These are phyloP conservation scores for Amylocarpus encephaloides DNA, from an alignment of 2,329 filamentous ascomycete genomes.

Conservation along the genomic window DNA sequence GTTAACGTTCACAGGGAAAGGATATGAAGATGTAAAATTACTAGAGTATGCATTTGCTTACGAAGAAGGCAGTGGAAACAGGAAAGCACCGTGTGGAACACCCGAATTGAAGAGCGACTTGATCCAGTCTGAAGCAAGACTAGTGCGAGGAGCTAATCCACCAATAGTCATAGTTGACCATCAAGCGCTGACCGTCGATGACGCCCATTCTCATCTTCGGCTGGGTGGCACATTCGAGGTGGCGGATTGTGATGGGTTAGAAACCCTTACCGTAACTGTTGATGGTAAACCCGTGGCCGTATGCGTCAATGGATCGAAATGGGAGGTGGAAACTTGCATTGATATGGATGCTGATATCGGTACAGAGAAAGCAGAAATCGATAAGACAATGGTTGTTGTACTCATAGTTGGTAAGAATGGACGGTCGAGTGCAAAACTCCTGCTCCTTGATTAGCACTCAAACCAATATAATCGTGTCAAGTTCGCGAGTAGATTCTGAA, in stretches of 20 bases:
- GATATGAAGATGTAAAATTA: constrained; percentile 38
- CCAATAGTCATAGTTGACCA: too few relatives aligned
- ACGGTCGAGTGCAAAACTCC: constrained; percentile 1
- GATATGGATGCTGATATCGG: background rate
- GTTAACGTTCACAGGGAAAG: constrained; percentile 45
- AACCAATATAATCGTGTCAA: background rate
- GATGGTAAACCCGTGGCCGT: background rate
- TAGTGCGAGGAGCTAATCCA: too few relatives aligned
- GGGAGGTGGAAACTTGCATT: too few relatives aligned
- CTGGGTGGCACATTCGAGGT: background rate
- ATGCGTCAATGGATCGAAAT: too few relatives aligned
- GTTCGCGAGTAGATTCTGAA: too few relatives aligned
- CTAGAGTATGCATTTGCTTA: constrained; percentile 25
- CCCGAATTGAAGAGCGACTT: constrained; percentile 2
- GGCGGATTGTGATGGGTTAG: background rate
- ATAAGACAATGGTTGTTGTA: constrained; percentile 3
- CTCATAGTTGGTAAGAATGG: constrained; percentile 2
- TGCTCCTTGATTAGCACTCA: background rate
- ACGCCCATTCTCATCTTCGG: too few relatives aligned
- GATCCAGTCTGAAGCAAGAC: background rate
- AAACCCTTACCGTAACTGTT: background rate
- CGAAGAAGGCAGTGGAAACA: constrained; percentile 11
- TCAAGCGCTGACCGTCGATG: too few relatives aligned
- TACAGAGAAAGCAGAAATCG: background rate
- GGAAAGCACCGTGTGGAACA: constrained; percentile 4